Evolutionary conservation across 2,329 filamentous ascomycete species (phyloP).

Genomic region (Penicillium sp.): DNA sequence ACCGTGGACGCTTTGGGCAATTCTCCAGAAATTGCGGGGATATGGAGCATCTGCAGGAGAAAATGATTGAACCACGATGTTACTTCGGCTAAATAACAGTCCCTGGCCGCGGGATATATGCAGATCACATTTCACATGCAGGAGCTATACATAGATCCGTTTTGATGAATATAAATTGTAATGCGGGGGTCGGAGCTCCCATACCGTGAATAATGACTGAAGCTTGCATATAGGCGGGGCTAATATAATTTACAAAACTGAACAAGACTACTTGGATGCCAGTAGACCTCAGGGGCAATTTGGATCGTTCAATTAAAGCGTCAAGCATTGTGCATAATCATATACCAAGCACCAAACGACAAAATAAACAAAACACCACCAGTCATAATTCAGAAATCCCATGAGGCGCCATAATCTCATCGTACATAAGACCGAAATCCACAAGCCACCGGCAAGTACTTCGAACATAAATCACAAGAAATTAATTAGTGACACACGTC

Average conservation of each 20-base stretch:
- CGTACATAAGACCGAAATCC: not conserved
- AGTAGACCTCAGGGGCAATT: not conserved
- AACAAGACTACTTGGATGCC: not conserved
- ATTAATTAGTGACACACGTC: not conserved
- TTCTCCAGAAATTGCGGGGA: slow-evolving; percentile 17
- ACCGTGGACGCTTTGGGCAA: slow-evolving; percentile 17
- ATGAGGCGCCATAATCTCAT: not conserved
- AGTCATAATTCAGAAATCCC: not conserved
- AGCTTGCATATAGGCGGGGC: not conserved
- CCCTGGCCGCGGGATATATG: not conserved
- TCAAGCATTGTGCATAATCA: not conserved
- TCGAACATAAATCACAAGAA: slow-evolving; percentile 6
- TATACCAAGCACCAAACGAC: not conserved
- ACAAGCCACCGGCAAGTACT: not conserved
- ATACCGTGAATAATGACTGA: not conserved
- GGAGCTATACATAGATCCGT: no score
- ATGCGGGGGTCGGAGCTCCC: not conserved
- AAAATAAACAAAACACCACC: not conserved
- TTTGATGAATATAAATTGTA: not conserved
- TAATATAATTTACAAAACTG: not conserved
- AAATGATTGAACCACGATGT: not conserved
- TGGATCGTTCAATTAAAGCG: not conserved
- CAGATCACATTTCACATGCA: no score
- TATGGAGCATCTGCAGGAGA: slow-evolving; percentile 1
- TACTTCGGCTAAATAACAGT: not conserved